Evolutionary conservation across 2,329 filamentous ascomycete genomes (phyloP), one percentile per base, ranked within the genome.

Genomic region (Phyllosticta paracitricarpa): DNA sequence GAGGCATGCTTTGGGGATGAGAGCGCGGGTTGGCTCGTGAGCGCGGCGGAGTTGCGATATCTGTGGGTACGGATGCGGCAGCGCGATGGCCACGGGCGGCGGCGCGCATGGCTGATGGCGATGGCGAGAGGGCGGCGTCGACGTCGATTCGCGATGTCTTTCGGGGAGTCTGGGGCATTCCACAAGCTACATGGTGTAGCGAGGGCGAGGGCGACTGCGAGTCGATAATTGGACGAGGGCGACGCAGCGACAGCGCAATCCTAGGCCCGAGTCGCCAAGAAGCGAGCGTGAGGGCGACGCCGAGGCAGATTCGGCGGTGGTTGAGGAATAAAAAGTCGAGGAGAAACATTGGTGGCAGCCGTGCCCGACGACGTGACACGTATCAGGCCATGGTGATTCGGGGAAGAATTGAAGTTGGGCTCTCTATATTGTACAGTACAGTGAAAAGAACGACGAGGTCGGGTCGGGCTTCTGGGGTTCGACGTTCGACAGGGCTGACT

Each of bases 71-170:
- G 28, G 54, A 60, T 51, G 33, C 33, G 17, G 53, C 58, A 40
- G 52, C 26, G 56, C 40, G 59, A 51, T 57, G 59, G 56, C 59
- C 59, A 54, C 48, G 59, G 54, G 25, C 59, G 59, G 59, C 28
- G 56, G 59, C 28, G 56, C 33, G 56, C 33, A 12, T 24, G 28
- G 28, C 28, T 30, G 4, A 22, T 24, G 33, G 12, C 19, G 19
- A 9, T 10, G 24, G 26, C 10, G 33, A 14, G 4, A 35, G 8
- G 33, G 5, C 19, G 24, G 26, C 10, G 33, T 10, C 33, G 33
- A 14, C 33, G 14, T 40, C 33, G 33, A 17, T 17, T 40, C 33
- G 33, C 33, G 33, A 40, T 40, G 33, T 40, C 33, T 40, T 40
- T 3, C 33, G 33, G 14, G 33, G 33, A 40, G 33, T 40, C 33